Evolutionary conservation across 2,329 filamentous ascomycete species (phyloP).

Genomic region (Sporothrix mexicana): DNA sequence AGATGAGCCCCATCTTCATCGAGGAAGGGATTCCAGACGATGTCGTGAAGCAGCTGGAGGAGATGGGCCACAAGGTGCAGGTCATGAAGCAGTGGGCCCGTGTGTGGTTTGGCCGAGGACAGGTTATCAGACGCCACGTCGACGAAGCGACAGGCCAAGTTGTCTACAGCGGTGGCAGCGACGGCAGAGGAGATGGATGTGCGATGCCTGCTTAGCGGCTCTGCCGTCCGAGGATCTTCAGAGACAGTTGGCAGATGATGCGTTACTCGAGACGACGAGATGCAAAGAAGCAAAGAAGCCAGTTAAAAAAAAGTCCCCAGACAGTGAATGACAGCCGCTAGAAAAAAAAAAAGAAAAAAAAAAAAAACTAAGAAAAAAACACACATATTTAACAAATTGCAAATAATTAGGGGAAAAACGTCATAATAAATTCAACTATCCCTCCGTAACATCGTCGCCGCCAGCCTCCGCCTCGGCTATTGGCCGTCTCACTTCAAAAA

Average conservation of each 20-base stretch:
- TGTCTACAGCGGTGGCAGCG: conserved; percentile 29
- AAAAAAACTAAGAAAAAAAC: background rate
- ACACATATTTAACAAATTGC: background rate
- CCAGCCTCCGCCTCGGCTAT: no score
- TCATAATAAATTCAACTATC: no score
- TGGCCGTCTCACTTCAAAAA: no score
- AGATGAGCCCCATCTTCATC: conserved; percentile 73
- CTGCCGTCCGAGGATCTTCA: conserved; percentile 3
- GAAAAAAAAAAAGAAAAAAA: background rate
- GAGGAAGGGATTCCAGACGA: conserved; percentile 79
- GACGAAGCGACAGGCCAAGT: conserved; percentile 18
- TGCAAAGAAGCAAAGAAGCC: background rate
- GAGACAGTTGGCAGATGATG: background rate
- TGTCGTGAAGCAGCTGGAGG: conserved; percentile 18
- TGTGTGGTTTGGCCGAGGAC: conserved; percentile 29
- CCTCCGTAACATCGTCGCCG: no score
- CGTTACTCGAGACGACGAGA: background rate
- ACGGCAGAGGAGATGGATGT: conserved; percentile 29
- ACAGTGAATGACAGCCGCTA: background rate
- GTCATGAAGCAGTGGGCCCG: conserved; percentile 24
- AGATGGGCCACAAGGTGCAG: conserved; percentile 26
- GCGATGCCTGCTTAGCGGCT: conserved; percentile 26
- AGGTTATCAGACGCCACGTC: conserved; percentile 28
- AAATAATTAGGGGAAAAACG: background rate
- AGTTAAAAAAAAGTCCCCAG: background rate